These are phyloP conservation scores for Coix lacrymajobi DNA, from an alignment of 176 grass and related monocot genomes.

Conservation along the genomic window DNA sequence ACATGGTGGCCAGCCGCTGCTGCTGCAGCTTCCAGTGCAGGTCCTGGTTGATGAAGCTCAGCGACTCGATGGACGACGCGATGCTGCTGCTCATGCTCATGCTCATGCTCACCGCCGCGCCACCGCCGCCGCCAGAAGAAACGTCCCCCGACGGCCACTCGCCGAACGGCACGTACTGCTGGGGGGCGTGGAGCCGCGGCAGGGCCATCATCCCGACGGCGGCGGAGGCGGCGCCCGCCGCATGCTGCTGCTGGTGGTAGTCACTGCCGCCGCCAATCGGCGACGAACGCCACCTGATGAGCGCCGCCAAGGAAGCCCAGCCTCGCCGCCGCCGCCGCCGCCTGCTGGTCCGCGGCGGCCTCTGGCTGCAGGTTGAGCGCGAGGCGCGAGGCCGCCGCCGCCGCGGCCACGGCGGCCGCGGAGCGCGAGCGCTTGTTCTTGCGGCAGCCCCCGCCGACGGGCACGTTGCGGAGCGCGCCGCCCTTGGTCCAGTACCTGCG, in stretches of 20 bases:
- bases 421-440: slow-evolving; percentile 93
- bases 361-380: slow-evolving; percentile 28
- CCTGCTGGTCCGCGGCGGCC: slow-evolving; percentile 5
- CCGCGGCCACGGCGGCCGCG: background rate
- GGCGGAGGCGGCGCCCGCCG: background rate
- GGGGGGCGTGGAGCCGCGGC: slow-evolving; percentile 33
- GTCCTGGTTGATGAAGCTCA: slow-evolving; percentile 98
- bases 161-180: slow-evolving; percentile 58
- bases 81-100: slow-evolving; percentile 53
- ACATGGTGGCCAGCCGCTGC: slow-evolving; percentile 70
- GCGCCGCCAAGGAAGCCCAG: slow-evolving; percentile 22
- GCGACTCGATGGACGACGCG: slow-evolving; percentile 86
- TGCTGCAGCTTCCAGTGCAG: slow-evolving; percentile 97
- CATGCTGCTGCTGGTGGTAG: slow-evolving; percentile 29
- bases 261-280: background rate
- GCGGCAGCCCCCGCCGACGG: slow-evolving; percentile 82
- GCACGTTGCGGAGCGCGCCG: slow-evolving; percentile 93
- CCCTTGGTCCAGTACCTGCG: slow-evolving; percentile 97
- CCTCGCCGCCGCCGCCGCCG: background rate
- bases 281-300: background rate
- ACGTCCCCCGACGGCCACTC: slow-evolving; percentile 37
- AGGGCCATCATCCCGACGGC: slow-evolving; percentile 35
- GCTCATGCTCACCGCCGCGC: slow-evolving; percentile 19
- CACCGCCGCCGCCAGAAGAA: background rate
- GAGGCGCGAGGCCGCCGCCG: background rate